Base-by-base conservation (phyloP, 768 basidiomycete species). In the Russula earlei region DNA sequence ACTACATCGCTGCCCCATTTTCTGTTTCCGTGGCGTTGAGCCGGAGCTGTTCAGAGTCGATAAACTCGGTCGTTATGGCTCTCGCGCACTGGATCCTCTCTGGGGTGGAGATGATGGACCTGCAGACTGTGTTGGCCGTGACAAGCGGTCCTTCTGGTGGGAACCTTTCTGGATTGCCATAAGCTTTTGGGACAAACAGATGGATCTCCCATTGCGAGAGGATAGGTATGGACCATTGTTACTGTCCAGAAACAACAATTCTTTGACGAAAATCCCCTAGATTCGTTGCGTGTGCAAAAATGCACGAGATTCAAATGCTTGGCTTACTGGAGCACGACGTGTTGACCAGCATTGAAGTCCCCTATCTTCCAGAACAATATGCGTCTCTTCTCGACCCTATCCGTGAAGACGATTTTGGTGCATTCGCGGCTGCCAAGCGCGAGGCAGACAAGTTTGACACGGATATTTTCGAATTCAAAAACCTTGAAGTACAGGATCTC, bases 221-320 rank as follows among this genome's bases (percentile, higher is more conserved):
- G 89, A 91, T 68, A 79, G 90, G 88, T 87, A 54, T 42, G 68
- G 63, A 56, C 54, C 41, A 3, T 34, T 25, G 45, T 60, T 31
- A 27, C 19, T 38, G 4, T 50, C 20, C n/a, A 45, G n/a, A 20
- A 15, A 25, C 34, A 34, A 25, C 15, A 19, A 43, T 20, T 2
- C 45, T 15, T 31, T 22, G 20, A 56, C 41, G 29, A 34, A 48
- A 29, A 55, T 37, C 17, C 38, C 24, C 62, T 62, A 93, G 95
- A 58, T 98, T 97, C 67, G 75, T 97, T 24, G 86, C 91, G 5
- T 82, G 95, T 29, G 92, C 89, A n/a, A 90, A 91, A 71, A 95
- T 96, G 91, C 90, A 92, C 64, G 90, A 94, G 66, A 91, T 96
- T 37, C 88, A 96, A 65, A 94, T 91, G 88, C 78, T 96, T 1